Base-by-base conservation (phyloP, 2,329 filamentous ascomycete genomes). In the Tolypocladium nubicola region DNA sequence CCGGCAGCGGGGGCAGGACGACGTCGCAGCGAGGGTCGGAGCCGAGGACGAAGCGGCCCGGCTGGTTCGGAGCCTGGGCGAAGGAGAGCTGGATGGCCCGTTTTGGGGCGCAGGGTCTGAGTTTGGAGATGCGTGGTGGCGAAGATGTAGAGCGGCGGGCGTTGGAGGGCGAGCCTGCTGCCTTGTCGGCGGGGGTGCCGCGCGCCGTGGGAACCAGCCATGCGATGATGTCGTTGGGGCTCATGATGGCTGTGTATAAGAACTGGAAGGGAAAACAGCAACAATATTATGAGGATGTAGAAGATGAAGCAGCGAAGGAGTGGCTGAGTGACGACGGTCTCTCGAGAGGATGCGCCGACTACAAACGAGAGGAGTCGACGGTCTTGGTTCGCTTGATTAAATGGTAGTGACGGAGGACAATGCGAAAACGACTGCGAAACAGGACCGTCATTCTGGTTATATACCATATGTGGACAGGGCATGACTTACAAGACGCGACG, bases 141-240 rank as follows among this genome's bases (percentile, higher is more conserved):
- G 9, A 61, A 54, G 33, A 65, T 65, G 35, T 62, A 56, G 55
- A 68, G 55, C 65, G 66, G 56, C 61, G 61, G 56, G 63, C 57
- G 65, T 73, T 73, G 57, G 69, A 68, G 43, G 67, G 60, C 23
- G 69, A 65, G 35, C 65, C 58, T 3, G 68, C 67, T 37, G 69
- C 63, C 56, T 69, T 68, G 54, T 72, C 70, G 59, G 70, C 69
- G 58, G 58, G 59, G 11, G 69, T 67, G 61, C 67, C 64, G 53
- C 66, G 65, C 26, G 70, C 64, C 58, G 71, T 70, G 45, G 71
- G 71, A 54, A 74, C 67, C 62, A 74, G 70, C 71, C 71, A 74
- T 63, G 71, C 71, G 63, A 74, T 72, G 59, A 71, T 64, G 57
- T 73, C 63, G 57, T 63, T 57, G 56, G 58, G 55, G 60, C 57